Base-by-base conservation (phyloP, 345 rosid species). In the Mangifera indica region DNA sequence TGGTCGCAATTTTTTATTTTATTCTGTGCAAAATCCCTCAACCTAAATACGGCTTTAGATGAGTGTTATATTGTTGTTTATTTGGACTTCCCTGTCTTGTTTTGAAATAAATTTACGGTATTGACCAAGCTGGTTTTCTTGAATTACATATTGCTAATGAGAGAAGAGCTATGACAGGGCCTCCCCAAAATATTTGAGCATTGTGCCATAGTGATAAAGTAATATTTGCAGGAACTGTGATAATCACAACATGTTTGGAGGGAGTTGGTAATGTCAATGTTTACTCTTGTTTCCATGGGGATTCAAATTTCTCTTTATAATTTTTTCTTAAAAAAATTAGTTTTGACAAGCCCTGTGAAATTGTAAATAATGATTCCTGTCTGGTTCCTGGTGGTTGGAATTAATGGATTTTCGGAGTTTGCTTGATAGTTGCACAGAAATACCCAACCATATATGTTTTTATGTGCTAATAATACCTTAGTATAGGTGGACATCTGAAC, bases 271-370 rank as follows among this genome's bases (percentile, higher is more conserved):
- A 21, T 25, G 18, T 22, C 51, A 51, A 9, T 42, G 55, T 29
- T 17, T 34, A 15, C 18, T 49, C 37, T 15, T 60, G 66, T 66
- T 34, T 34, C 37, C 37, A 3, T 34, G 37, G 45, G 65, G 58
- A 20, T 6, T 3, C 26, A 48, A 21, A 58, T 45, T 59, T 26
- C 25, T 2, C 61, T 67, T 26, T 54, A 29, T 37, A 29, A 25
- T 37, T 20, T 53, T 14, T 53, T n/a, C 48, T 53, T 32, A 18
- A 51, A 67, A 67, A 51, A 55, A 20, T 46, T 17, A 7, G 34
- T 46, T 69, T 29, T 58, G 73, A 58, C 14, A 44, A 46, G 25
- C 7, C 26, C n/a, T 7, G 53, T 32, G 75, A 48, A 15, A 25
- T 54, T 40, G 15, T 40, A 49, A 70, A 32, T 56, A 20, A 49